A percentile compares a stretch with the other conserved stretches of the same genome.
Evolutionary conservation across 495 filamentous ascomycete species (phyloP).

Genomic region (Hyaloscypha variabilis): DNA sequence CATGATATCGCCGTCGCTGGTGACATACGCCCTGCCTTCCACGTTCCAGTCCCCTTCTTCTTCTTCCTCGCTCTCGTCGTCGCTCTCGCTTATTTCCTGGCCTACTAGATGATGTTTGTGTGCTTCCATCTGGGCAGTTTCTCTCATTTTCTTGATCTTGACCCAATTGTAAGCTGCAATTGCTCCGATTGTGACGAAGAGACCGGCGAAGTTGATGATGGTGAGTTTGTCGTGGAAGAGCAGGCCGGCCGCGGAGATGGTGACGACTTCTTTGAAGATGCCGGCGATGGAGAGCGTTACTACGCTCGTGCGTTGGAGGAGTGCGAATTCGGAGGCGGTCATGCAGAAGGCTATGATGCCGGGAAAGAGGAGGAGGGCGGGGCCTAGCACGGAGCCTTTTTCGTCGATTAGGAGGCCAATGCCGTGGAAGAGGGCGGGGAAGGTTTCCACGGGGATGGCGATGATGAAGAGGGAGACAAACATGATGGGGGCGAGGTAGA

Average conservation of each 20-base stretch:
- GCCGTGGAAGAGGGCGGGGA: slow-evolving; percentile 62
- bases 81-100: slow-evolving; percentile 31
- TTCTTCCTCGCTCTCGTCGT: slow-evolving; percentile 31
- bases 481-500: slow-evolving; percentile 96
- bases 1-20: slow-evolving; percentile 37
- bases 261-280: slow-evolving; percentile 99
- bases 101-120: slow-evolving; percentile 31
- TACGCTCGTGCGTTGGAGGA: slow-evolving; percentile 92
- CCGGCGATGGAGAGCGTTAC: slow-evolving; percentile 96
- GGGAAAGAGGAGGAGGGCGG: slow-evolving; percentile 79
- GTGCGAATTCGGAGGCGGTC: slow-evolving; percentile 94
- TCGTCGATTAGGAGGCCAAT: slow-evolving; percentile 61
- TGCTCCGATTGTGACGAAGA: slow-evolving; percentile 84
- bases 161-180: slow-evolving; percentile 94
- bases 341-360: slow-evolving; percentile 93
- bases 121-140: slow-evolving; percentile 59
- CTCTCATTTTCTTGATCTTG: slow-evolving; percentile 87
- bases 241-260: slow-evolving; percentile 84
- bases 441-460: slow-evolving; percentile 85
- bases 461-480: slow-evolving; percentile 80
- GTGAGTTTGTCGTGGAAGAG: slow-evolving; percentile 92
- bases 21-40: slow-evolving; percentile 34
- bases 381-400: slow-evolving; percentile 60
- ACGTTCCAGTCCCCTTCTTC: slow-evolving; percentile 36
- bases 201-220: slow-evolving; percentile 81